Conservation (phyloP, 1,284 basidiomycete species). For the Trametes hirsuta region DNA sequence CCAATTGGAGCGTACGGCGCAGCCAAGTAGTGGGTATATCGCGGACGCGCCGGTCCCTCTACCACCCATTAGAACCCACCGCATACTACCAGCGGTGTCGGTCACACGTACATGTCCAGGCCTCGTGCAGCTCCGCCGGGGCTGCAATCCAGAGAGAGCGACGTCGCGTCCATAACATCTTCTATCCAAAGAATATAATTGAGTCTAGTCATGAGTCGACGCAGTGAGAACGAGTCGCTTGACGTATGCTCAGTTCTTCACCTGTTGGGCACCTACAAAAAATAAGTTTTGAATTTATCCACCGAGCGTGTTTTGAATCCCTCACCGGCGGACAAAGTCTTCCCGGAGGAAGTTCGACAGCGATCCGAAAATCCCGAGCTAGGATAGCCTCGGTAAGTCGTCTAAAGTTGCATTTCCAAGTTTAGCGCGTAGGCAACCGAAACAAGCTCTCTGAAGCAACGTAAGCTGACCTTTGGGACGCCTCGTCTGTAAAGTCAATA, state of each 20-base stretch:
- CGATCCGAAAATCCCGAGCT: conserved; percentile 71
- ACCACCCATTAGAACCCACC: conserved; percentile 1
- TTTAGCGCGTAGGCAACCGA: too few species aligned
- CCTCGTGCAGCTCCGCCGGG: conserved; percentile 35
- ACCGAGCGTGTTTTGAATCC: neutral
- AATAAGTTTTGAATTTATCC: neutral
- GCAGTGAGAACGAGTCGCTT: neutral
- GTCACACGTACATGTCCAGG: conserved; percentile 53
- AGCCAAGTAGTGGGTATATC: conserved; percentile 86
- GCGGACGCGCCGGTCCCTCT: conserved; percentile 92
- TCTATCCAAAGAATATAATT: conserved; percentile 81
- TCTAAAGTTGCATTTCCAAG: conserved; percentile 40
- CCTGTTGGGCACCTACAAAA: conserved; percentile 68
- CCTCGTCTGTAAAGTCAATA: conserved; percentile 76
- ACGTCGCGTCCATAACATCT: conserved; percentile 47
- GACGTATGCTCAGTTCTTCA: conserved; percentile 23
- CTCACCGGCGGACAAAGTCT: conserved; percentile 86
- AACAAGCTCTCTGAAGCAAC: too few species aligned
- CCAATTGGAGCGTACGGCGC: conserved; percentile 58
- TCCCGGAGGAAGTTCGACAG: conserved; percentile 64
- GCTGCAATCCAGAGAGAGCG: conserved; percentile 1
- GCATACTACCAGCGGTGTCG: neutral
- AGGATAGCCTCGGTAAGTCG: conserved; percentile 79
- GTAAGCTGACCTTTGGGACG: conserved; percentile 62
- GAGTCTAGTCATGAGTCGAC: conserved; percentile 47